A percentile compares a stretch with the other conserved stretches of the same genome.
Conservation (phyloP, 139 green algal species). For the Chlamydomonas schloesseri region DNA sequence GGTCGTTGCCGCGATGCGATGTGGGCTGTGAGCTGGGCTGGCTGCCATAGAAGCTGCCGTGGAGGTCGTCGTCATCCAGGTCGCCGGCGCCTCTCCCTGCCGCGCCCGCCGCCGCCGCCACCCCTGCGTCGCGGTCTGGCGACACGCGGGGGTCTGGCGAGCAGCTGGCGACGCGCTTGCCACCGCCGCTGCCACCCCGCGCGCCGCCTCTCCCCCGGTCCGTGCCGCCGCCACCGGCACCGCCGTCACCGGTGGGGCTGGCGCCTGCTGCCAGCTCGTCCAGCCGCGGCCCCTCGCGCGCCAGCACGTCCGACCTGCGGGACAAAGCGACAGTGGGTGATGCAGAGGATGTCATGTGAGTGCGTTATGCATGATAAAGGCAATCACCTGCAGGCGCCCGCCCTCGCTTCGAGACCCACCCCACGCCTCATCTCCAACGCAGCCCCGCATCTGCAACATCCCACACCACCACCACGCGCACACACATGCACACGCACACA, state of each 20-base stretch:
- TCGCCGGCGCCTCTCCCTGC: neutral
- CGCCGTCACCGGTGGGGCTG: neutral
- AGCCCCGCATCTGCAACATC: too few relatives aligned
- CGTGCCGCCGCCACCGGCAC: too few relatives aligned
- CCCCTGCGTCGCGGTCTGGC: neutral
- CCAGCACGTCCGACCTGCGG: slow-evolving; percentile 11
- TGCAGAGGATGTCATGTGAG: neutral
- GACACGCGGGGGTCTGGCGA: slow-evolving; percentile 22
- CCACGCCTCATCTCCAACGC: too few relatives aligned
- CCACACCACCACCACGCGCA: neutral
- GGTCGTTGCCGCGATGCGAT: too few relatives aligned
- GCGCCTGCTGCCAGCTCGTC: neutral
- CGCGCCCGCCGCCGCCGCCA: neutral
- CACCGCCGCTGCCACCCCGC: neutral
- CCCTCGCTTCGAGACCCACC: too few relatives aligned
- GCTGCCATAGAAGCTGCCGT: neutral
- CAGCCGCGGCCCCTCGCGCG: neutral
- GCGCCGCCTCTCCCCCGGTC: too few relatives aligned
- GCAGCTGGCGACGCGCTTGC: slow-evolving; percentile 27
- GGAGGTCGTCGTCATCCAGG: neutral
- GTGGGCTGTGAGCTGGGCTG: neutral
- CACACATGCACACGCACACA: too few relatives aligned
- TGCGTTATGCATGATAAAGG: too few relatives aligned
- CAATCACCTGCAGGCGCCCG: too few relatives aligned
- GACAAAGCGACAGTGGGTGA: neutral